Percentiles rank a stretch among this genome's conserved stretches.
Conservation (phyloP, 805 yeast genomes). For the Candida suzukii region DNA sequence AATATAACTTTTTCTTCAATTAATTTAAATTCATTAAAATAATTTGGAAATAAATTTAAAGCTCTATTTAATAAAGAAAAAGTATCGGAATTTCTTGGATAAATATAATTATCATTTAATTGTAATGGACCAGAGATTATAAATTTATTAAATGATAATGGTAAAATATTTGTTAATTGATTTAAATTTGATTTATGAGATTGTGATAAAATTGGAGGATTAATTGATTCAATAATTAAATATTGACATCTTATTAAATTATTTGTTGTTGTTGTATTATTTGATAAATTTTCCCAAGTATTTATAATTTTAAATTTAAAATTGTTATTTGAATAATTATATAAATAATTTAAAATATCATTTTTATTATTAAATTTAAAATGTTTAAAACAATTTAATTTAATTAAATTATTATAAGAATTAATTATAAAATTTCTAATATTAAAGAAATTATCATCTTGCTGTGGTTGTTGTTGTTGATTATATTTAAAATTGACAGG, state of each 20-base stretch:
- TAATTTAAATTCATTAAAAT: slow-evolving; percentile 5
- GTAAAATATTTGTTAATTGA: slow-evolving; percentile 12
- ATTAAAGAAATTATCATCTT: not conserved
- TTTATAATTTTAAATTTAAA: not conserved
- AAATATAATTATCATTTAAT: slow-evolving; percentile 10
- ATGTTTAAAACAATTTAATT: not conserved
- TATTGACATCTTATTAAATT: not conserved
- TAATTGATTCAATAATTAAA: not conserved
- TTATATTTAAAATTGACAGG: not conserved
- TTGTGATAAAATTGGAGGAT: slow-evolving; percentile 1
- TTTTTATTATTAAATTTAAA: not conserved
- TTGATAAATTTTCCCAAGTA: not conserved
- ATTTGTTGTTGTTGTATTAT: not conserved
- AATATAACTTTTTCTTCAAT: slow-evolving; percentile 7
- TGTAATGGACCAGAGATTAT: slow-evolving; percentile 15
- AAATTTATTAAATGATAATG: slow-evolving; percentile 6
- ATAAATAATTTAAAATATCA: not conserved
- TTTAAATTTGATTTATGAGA: slow-evolving; percentile 9
- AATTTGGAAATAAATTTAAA: slow-evolving; percentile 8
- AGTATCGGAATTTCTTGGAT: slow-evolving; percentile 16
- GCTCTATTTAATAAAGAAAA: slow-evolving; percentile 10
- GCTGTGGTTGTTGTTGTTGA: too few relatives aligned
- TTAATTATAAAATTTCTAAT: not conserved
- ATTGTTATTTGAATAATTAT: not conserved
- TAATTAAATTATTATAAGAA: not conserved